Evolutionary conservation across 2,329 filamentous ascomycete species (phyloP).

Genomic region (Penicillium digitatum): DNA sequence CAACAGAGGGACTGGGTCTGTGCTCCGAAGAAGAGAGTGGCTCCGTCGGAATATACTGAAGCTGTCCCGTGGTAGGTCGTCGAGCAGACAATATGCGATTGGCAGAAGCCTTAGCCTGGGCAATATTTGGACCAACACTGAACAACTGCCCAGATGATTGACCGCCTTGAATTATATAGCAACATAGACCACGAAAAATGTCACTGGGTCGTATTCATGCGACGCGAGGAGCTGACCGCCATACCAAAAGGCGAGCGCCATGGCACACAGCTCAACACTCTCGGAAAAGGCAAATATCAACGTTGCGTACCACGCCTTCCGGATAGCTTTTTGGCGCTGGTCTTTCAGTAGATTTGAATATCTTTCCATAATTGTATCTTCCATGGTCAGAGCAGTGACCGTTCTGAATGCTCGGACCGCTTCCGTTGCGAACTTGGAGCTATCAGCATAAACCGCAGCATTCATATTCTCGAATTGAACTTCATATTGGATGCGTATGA

Average conservation of each 20-base stretch:
- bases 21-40: neutral
- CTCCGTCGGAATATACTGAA: neutral
- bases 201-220: slow-evolving; percentile 45
- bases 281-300: slow-evolving; percentile 67
- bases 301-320: slow-evolving; percentile 59
- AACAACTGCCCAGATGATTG: slow-evolving; percentile 66
- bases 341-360: slow-evolving; percentile 57
- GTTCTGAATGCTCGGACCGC: slow-evolving; percentile 71
- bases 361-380: slow-evolving; percentile 59
- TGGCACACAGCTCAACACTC: slow-evolving; percentile 60
- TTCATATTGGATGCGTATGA: slow-evolving; percentile 59
- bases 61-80: neutral
- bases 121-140: slow-evolving; percentile 58
- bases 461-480: slow-evolving; percentile 66
- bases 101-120: slow-evolving; percentile 38
- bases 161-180: slow-evolving; percentile 63
- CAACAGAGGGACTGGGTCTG: slow-evolving; percentile 25
- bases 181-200: slow-evolving; percentile 61
- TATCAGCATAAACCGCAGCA: slow-evolving; percentile 63
- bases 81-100: slow-evolving; percentile 36
- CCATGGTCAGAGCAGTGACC: slow-evolving; percentile 66
- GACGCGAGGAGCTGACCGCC: slow-evolving; percentile 57
- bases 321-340: slow-evolving; percentile 59
- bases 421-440: slow-evolving; percentile 70
- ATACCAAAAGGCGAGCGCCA: slow-evolving; percentile 59